phyloP scores from a whole-genome alignment of 441 rosid genomes.

The Francoa sonchifolia region DNA sequence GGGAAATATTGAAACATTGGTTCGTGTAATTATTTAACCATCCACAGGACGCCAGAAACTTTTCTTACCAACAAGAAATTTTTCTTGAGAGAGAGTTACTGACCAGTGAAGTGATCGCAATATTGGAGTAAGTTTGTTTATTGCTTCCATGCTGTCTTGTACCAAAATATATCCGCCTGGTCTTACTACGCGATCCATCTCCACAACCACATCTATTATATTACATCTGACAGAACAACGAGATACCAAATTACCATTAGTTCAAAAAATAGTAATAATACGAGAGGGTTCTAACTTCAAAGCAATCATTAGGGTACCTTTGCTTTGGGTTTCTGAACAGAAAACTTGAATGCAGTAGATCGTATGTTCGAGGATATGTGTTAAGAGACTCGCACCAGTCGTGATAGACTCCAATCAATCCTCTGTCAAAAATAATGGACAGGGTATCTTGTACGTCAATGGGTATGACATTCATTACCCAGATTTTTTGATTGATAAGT shows the following conservation, averaged over 20 bases:
- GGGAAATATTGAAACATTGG: not conserved
- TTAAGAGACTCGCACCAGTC: conserved; percentile 86
- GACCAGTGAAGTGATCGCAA: conserved; percentile 62
- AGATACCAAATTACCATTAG: not conserved
- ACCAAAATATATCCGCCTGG: conserved; percentile 68
- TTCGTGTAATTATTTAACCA: conserved; percentile 2
- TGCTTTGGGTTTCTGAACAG: conserved; percentile 29
- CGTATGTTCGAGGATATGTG: conserved; percentile 77
- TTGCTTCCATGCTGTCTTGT: conserved; percentile 49
- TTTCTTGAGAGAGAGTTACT: conserved; percentile 34
- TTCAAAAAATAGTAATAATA: not conserved
- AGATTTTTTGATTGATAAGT: conserved; percentile 43
- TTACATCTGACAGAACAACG: conserved; percentile 40
- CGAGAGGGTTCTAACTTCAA: not conserved
- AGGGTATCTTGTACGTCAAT: conserved; percentile 47
- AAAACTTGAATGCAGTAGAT: conserved; percentile 67
- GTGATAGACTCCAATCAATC: conserved; percentile 75
- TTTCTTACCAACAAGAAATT: conserved; percentile 58
- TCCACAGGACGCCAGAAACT: conserved; percentile 70
- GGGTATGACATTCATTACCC: conserved; percentile 88
- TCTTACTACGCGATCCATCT: conserved; percentile 68
- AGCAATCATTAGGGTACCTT: conserved; percentile 28
- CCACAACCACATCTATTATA: conserved; percentile 36
- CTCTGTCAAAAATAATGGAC: conserved; percentile 51
- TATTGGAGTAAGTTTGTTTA: conserved; percentile 37